Percentiles rank a stretch among this genome's conserved stretches.
phyloP scores from a whole-genome alignment of 257 asterid species.

The Ajuga chamaepitys region DNA sequence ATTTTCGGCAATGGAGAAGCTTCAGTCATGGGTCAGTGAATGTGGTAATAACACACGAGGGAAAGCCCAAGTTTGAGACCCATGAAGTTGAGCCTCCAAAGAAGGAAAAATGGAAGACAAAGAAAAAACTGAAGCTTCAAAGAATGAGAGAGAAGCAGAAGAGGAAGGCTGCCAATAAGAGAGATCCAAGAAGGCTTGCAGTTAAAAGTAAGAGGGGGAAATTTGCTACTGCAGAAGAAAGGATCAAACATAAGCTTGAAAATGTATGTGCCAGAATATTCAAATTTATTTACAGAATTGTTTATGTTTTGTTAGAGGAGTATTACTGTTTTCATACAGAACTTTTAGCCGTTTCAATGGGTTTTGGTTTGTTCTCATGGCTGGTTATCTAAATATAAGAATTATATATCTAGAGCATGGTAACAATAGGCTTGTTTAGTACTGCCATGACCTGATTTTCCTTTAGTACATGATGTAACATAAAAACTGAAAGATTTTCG shows the following conservation, averaged over 20 bases:
- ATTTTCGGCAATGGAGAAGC: conserved; percentile 28
- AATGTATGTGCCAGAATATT: conserved; percentile 20
- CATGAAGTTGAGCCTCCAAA: conserved; percentile 65
- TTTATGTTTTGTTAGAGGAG: not conserved
- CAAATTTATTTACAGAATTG: not conserved
- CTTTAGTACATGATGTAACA: not conserved
- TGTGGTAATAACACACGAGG: conserved; percentile 65
- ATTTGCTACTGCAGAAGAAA: conserved; percentile 78
- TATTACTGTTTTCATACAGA: not conserved
- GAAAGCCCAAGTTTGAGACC: conserved; percentile 72
- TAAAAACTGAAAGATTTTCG: not conserved
- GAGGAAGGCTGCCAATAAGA: conserved; percentile 76
- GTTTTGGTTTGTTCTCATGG: conserved; percentile 4
- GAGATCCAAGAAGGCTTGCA: conserved; percentile 78
- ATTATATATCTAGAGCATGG: not conserved
- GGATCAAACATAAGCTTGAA: conserved; percentile 72
- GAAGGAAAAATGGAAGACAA: conserved; percentile 82
- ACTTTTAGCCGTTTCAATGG: not conserved
- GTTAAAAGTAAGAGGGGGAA: conserved; percentile 52
- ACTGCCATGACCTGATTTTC: not conserved
- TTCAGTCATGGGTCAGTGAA: conserved; percentile 55
- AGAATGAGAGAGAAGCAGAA: conserved; percentile 59
- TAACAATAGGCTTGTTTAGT: not conserved
- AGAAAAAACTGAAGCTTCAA: conserved; percentile 65
- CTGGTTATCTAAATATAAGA: not conserved